phyloP scores from a whole-genome alignment of 2,329 filamentous ascomycete species.

The Truncatella angustata region DNA sequence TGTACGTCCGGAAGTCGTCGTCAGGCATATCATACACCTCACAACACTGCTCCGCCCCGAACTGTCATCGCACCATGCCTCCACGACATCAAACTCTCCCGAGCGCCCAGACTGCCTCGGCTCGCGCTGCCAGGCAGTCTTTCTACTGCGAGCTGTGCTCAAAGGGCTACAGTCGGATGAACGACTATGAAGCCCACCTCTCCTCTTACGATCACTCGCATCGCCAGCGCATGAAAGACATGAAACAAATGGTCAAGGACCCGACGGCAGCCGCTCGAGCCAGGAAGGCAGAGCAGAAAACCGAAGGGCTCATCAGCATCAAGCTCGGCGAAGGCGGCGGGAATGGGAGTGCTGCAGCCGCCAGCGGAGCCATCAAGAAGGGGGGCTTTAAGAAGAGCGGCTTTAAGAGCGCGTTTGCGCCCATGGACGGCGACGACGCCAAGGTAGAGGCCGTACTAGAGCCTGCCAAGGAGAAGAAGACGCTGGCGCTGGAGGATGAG shows the following conservation, averaged over 20 bases:
- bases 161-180: slow-evolving; percentile 93
- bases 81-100: slow-evolving; percentile 56
- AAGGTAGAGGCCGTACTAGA: slow-evolving; percentile 34
- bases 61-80: neutral
- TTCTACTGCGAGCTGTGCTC: slow-evolving; percentile 87
- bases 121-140: slow-evolving; percentile 73
- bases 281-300: slow-evolving; percentile 68
- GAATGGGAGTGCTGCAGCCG: slow-evolving; percentile 25
- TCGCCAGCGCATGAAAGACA: slow-evolving; percentile 83
- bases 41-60: neutral
- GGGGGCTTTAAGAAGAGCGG: slow-evolving; percentile 78
- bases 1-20: too few species aligned
- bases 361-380: slow-evolving; percentile 63
- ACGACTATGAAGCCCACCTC: slow-evolving; percentile 94
- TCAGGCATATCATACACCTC: too few species aligned
- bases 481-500: slow-evolving; percentile 38
- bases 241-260: slow-evolving; percentile 79
- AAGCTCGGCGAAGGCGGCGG: slow-evolving; percentile 46
- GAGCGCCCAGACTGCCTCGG: slow-evolving; percentile 58
- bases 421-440: slow-evolving; percentile 45
- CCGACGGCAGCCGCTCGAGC: slow-evolving; percentile 64
- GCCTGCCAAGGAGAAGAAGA: slow-evolving; percentile 25
- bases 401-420: slow-evolving; percentile 74
- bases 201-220: slow-evolving; percentile 94
- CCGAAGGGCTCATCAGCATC: slow-evolving; percentile 67